Conservation (phyloP, 805 yeast species). For the Wickerhamiella australiensis region DNA sequence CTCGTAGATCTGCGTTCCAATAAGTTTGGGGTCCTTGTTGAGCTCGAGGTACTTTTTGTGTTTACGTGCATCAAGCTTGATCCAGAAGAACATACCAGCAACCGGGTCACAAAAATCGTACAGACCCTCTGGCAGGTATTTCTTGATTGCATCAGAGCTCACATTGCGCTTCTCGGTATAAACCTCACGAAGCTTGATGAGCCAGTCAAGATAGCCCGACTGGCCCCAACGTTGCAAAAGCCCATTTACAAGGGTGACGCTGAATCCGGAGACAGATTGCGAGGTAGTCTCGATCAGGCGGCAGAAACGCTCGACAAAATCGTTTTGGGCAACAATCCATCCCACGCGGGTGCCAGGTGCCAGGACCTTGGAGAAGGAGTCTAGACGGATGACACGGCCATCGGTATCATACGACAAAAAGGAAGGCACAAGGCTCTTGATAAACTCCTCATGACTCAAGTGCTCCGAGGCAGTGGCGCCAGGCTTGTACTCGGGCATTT, state of each 20-base stretch:
- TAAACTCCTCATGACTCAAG: conserved; percentile 50
- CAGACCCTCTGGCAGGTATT: conserved; percentile 39
- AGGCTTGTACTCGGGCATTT: conserved; percentile 63
- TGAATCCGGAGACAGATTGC: conserved; percentile 72
- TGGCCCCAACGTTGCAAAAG: conserved; percentile 83
- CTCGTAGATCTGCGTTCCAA: conserved; percentile 29
- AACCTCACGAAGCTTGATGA: conserved; percentile 56
- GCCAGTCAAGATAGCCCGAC: conserved; percentile 77
- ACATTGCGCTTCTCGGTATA: conserved; percentile 82
- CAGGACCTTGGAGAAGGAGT: conserved; percentile 78
- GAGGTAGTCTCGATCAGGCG: conserved; percentile 70
- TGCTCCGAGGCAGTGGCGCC: conserved; percentile 16
- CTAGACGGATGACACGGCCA: conserved; percentile 82
- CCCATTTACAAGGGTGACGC: conserved; percentile 59
- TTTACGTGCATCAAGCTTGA: conserved; percentile 39
- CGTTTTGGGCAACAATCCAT: conserved; percentile 69
- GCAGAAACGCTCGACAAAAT: conserved; percentile 49
- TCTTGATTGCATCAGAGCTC: conserved; percentile 61
- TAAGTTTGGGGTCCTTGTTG: conserved; percentile 21
- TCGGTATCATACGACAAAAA: conserved; percentile 66
- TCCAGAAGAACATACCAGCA: conserved; percentile 44
- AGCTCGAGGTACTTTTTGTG: conserved; percentile 36
- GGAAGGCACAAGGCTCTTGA: conserved; percentile 58
- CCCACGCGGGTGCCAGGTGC: conserved; percentile 89
- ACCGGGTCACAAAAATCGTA: conserved; percentile 33